Conservation (phyloP, 352 stramenopile species). For the Globisporangium nunn region DNA sequence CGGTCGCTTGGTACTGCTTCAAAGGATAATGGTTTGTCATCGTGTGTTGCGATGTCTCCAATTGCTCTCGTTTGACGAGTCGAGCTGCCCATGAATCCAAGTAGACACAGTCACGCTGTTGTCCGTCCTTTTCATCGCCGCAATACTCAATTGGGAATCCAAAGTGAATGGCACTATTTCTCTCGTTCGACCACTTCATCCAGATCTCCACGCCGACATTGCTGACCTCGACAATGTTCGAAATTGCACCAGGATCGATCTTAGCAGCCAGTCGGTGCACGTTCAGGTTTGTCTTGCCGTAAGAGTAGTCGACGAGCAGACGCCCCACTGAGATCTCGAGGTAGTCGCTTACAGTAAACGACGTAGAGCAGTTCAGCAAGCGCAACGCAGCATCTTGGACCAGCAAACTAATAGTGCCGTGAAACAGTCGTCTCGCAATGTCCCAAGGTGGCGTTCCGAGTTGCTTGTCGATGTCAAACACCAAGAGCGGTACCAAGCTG, state of each 20-base stretch:
- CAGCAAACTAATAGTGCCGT: slow-evolving; percentile 35
- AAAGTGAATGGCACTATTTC: slow-evolving; percentile 31
- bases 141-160: slow-evolving; percentile 40
- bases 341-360: slow-evolving; percentile 49
- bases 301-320: slow-evolving; percentile 24
- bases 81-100: slow-evolving; percentile 11
- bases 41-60: neutral
- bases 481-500: slow-evolving; percentile 25
- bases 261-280: slow-evolving; percentile 42
- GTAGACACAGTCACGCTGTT: slow-evolving; percentile 3
- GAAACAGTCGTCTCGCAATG: slow-evolving; percentile 46
- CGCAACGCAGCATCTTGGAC: slow-evolving; percentile 37
- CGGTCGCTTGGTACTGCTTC: slow-evolving; percentile 24
- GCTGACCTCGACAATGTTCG: slow-evolving; percentile 54
- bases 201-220: slow-evolving; percentile 38
- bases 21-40: slow-evolving; percentile 7
- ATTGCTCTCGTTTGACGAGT: slow-evolving; percentile 7
- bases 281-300: slow-evolving; percentile 25
- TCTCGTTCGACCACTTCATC: slow-evolving; percentile 30
- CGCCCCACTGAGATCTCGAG: slow-evolving; percentile 37
- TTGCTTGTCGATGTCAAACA: slow-evolving; percentile 41
- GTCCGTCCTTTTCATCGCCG: neutral
- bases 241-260: slow-evolving; percentile 61
- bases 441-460: slow-evolving; percentile 35
- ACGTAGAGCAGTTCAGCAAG: slow-evolving; percentile 32